Base-by-base conservation (phyloP, 768 basidiomycete genomes). In the Collybia sp. region DNA sequence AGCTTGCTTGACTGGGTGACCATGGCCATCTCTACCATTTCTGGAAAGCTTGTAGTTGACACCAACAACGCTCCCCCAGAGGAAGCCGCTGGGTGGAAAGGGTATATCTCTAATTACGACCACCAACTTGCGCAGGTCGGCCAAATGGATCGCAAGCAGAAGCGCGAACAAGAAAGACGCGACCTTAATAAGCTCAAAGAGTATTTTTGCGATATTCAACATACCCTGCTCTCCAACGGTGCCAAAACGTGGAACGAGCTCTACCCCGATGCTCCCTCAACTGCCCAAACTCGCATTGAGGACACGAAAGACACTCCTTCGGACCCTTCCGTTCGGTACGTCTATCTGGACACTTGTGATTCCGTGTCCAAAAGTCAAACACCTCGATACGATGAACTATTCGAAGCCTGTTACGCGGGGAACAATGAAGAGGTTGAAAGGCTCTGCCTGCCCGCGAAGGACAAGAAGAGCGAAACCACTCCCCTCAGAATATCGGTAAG, bases 351-450 rank as follows among this genome's bases (percentile, higher is more conserved):
- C 25, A 4, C 25, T 25, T 25, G 8, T 8, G 25, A 25, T 25
- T 8, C 52, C 37, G 64, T 74, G 5, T 63, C 68, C 0, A 43
- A 58, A n/a, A 64, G 67, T 49, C 52, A 70, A 37, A 59, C 58
- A 15, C 46, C 58, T 13, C 48, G 56, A 2, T 83, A 82, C 53
- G 72, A 80, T 40, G 73, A 79, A 47, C 66, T 83, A 0, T 82
- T 66, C 50, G 77, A 80, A 51, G 82, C 81, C 2, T 78, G 75
- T 52, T 76, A 67, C 56, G 53, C 56, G 2, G 80, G 82, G 1
- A 69, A 80, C 54, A 73, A 76, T 43, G 72, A 63, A 16, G 71
- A 65, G 46, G 66, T 85, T 18, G 64, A 76, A 52, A 59, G 69
- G 17, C 60, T 83, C 5, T 85, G 82, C 56, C 59, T 82, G 13